Conservation (phyloP, 176 grass and related monocot species). For the Rhynchospora tenuis region DNA sequence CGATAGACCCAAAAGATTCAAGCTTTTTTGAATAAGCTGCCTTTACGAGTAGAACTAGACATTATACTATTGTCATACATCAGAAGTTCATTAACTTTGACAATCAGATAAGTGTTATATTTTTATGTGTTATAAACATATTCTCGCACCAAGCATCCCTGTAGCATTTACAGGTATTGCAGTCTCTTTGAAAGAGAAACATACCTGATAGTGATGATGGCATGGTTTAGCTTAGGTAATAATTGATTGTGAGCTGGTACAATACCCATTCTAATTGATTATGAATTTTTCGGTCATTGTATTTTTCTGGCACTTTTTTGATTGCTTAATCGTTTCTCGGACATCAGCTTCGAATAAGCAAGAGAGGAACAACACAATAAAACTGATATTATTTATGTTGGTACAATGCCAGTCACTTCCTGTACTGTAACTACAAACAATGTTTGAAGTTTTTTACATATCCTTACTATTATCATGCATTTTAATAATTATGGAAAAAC, state of each 20-base stretch:
- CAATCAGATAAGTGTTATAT: not conserved
- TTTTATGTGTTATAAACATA: not conserved
- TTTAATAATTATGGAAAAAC: not conserved
- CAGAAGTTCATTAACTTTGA: not conserved
- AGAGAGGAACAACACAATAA: not conserved
- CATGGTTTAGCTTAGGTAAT: not conserved
- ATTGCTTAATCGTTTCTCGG: not conserved
- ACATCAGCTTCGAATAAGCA: not conserved
- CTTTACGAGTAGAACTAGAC: not conserved
- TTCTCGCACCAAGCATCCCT: not conserved
- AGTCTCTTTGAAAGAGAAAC: not conserved
- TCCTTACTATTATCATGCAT: not conserved
- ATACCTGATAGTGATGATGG: not conserved
- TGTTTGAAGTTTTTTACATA: not conserved
- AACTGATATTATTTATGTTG: not conserved
- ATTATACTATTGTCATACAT: not conserved
- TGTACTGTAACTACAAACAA: not conserved
- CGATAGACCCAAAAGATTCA: not conserved
- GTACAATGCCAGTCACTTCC: no score
- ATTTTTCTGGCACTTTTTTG: not conserved
- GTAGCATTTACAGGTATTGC: not conserved
- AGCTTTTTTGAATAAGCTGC: not conserved
- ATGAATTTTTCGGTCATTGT: not conserved
- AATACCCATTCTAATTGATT: not conserved
- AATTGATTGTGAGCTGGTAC: not conserved